Conservation (phyloP, 2,329 filamentous ascomycete species). For the Coniochaeta ligniaria region DNA sequence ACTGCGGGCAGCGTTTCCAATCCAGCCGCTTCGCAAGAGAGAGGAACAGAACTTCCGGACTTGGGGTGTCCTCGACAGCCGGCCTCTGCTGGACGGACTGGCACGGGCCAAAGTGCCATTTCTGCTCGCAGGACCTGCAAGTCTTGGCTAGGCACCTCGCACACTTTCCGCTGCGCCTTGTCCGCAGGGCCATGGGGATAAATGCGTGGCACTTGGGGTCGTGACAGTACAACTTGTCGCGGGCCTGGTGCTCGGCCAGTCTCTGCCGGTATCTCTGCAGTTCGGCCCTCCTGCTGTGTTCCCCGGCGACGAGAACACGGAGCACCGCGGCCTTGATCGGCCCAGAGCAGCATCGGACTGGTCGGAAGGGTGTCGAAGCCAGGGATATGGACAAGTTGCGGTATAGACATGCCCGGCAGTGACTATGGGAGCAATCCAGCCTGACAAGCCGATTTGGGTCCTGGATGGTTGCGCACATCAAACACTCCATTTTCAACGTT, state of each 20-base stretch:
- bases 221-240: constrained; percentile 9
- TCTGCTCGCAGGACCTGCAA: constrained; percentile 5
- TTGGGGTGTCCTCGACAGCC: no score
- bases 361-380: constrained; percentile 5
- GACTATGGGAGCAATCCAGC: constrained; percentile 5
- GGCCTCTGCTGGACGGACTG: neutral
- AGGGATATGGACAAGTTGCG: constrained; percentile 4
- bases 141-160: constrained; percentile 7
- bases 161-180: constrained; percentile 5
- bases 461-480: constrained; percentile 4
- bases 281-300: neutral
- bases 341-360: constrained; percentile 9
- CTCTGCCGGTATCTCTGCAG: constrained; percentile 7
- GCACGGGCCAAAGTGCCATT: constrained; percentile 7
- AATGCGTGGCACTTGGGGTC: constrained; percentile 9
- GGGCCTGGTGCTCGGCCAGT: constrained; percentile 8
- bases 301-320: constrained; percentile 1
- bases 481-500: constrained; percentile 3
- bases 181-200: constrained; percentile 7
- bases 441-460: neutral
- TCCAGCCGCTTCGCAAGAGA: neutral
- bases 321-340: constrained; percentile 3
- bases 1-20: constrained; percentile 12
- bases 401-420: constrained; percentile 8
- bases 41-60: neutral